Evolutionary conservation across 2,329 filamentous ascomycete species (phyloP), one percentile per base, ranked within the genome.

Genomic region (Talaromyces sp.): DNA sequence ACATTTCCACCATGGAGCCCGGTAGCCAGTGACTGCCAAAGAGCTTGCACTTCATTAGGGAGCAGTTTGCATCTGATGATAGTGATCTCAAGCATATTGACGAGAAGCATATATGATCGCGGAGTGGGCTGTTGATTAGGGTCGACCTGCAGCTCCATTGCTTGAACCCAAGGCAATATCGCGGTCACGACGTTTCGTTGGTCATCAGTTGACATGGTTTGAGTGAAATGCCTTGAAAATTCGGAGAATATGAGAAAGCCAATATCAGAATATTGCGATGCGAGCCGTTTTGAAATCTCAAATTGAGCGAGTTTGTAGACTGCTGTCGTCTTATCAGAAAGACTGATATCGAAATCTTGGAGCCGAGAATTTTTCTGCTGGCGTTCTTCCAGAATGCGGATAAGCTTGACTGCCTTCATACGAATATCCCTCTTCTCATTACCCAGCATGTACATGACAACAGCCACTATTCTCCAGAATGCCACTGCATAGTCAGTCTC

Each of bases 241-340:
- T 99, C 94, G 0, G 95, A 98, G 75, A 99, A 97, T 61, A 99
- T 90, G 65, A 93, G 87, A 72, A 98, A 97, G 0, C 94, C 93
- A 47, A 97, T 80, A 69, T 97, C 93, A 0, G 91, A 87, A 74
- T 99, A 92, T 69, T 96, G 91, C 72, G 91, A 92, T 1, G 93
- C 91, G 45, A 99, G 85, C 22, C 93, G 86, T 72, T 94, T 93
- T 0, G 95, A 98, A 25, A 96, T 96, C 74, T 98, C 94, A 69
- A 97, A 98, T 74, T 99, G 95, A 0, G 96, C 95, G 52, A 96
- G 84, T 79, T 99, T 99, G 79, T 98, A 99, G 2, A 99, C 94
- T 0, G 94, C 93, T 69, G 96, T 96, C 0, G 96, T 99, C 79
- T 97, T 98, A 79, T 99, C 96, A 0, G 94, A 96, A 65, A 99